These are phyloP conservation scores for Fusarium citri DNA, from an alignment of 2,329 filamentous ascomycete genomes.

Conservation along the genomic window DNA sequence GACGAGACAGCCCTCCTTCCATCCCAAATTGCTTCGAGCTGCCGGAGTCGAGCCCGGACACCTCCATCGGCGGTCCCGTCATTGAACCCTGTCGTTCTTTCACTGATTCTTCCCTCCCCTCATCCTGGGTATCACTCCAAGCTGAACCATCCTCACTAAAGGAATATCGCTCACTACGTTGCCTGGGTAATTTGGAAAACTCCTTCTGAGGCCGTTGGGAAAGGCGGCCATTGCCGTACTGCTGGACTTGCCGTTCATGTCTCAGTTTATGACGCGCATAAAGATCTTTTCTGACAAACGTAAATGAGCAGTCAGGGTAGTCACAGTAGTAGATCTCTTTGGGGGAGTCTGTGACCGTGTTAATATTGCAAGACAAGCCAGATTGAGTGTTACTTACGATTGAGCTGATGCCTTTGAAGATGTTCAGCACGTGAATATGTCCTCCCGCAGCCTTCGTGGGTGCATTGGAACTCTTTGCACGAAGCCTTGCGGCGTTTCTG, in stretches of 20 bases:
- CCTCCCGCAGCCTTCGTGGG: constrained; percentile 46
- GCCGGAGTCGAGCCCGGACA: constrained; percentile 5
- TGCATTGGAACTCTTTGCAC: constrained; percentile 48
- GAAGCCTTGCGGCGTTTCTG: constrained; percentile 49
- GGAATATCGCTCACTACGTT: constrained; percentile 41
- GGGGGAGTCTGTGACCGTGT: constrained; percentile 42
- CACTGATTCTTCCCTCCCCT: constrained; percentile 35
- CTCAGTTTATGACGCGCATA: constrained; percentile 46
- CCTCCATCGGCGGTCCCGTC: constrained; percentile 22
- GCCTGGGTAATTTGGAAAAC: constrained; percentile 38
- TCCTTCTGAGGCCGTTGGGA: constrained; percentile 45
- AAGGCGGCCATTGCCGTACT: constrained; percentile 44
- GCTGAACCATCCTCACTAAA: constrained; percentile 46
- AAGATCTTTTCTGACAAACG: constrained; percentile 47
- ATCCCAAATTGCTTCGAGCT: constrained; percentile 10
- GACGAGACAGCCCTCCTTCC: constrained; percentile 18
- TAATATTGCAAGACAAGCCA: constrained; percentile 2
- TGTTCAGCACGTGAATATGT: constrained; percentile 47
- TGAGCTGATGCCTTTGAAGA: constrained; percentile 46
- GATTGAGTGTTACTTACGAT: constrained; percentile 30
- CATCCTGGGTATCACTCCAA: constrained; percentile 47
- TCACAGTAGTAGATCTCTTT: constrained; percentile 49
- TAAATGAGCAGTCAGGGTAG: constrained; percentile 47
- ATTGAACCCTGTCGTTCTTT: constrained; percentile 27
- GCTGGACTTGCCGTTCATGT: constrained; percentile 44